These are phyloP conservation scores for Penicillium psychrosexuale DNA, from an alignment of 2,329 filamentous ascomycete genomes.

Conservation along the genomic window DNA sequence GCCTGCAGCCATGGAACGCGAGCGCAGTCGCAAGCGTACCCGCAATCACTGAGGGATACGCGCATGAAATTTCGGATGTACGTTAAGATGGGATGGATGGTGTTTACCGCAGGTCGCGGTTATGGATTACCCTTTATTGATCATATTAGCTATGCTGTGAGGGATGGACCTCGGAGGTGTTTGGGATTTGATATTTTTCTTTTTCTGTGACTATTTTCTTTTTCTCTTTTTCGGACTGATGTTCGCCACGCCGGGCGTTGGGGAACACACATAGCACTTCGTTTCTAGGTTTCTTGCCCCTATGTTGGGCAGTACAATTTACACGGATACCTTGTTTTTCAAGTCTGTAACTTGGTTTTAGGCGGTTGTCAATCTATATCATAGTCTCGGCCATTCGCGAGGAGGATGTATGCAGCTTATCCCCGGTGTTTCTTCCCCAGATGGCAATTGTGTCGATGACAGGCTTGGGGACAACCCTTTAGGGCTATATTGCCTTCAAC, in stretches of 20 bases:
- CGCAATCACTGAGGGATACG: slow-evolving; percentile 17
- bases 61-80: slow-evolving; percentile 8
- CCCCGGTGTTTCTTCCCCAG: background rate
- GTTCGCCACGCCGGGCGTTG: background rate
- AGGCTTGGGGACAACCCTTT: slow-evolving; percentile 44
- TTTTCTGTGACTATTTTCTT: background rate
- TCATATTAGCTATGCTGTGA: slow-evolving; percentile 6
- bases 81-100: slow-evolving; percentile 4
- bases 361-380: background rate
- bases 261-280: background rate
- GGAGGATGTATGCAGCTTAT: too few relatives aligned
- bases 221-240: background rate
- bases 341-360: background rate
- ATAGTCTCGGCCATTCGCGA: background rate
- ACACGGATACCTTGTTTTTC: background rate
- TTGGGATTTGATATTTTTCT: background rate
- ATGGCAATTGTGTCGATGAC: background rate
- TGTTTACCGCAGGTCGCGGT: background rate
- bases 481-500: slow-evolving; percentile 42
- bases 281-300: background rate
- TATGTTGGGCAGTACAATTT: background rate
- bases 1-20: slow-evolving; percentile 20
- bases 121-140: slow-evolving; percentile 3
- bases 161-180: background rate
- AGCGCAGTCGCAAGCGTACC: slow-evolving; percentile 24